These are phyloP conservation scores for Flaveria trinervia DNA, from an alignment of 129 eudicot genomes.

Conservation along the genomic window DNA sequence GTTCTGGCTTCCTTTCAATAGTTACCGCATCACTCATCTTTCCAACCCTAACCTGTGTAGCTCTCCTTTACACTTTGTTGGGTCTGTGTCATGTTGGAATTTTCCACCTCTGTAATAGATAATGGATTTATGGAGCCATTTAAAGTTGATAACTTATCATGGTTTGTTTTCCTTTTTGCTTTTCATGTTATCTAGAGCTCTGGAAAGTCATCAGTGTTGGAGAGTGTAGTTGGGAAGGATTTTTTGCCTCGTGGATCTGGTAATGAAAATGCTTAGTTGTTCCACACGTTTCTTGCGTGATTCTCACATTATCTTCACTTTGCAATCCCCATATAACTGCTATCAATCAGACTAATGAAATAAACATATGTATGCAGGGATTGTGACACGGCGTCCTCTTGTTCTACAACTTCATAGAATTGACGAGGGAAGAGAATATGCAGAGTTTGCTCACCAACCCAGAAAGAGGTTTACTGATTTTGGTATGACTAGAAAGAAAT, in stretches of 20 bases:
- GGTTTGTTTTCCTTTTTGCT: not conserved
- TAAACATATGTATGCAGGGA: conserved; percentile 80
- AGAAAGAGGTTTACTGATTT: conserved; percentile 84
- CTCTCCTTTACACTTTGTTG: not conserved
- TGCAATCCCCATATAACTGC: conserved; percentile 11
- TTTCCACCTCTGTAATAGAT: not conserved
- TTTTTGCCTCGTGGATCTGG: conserved; percentile 99
- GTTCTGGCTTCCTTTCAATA: no score
- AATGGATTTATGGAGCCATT: not conserved
- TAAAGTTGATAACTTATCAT: not conserved
- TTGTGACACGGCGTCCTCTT: conserved; percentile 99
- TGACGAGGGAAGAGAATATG: conserved; percentile 88
- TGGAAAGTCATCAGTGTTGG: conserved; percentile 93
- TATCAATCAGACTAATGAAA: no score
- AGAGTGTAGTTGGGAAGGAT: conserved; percentile 93
- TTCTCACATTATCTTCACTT: conserved; percentile 9
- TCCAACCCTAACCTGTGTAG: not conserved
- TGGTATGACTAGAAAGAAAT: conserved; percentile 49
- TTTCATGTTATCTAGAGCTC: conserved; percentile 58
- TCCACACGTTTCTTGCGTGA: conserved; percentile 11
- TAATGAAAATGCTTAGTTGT: conserved; percentile 22
- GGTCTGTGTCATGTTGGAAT: not conserved
- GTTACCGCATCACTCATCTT: not conserved
- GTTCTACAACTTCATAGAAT: conserved; percentile 88
- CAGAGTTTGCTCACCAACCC: conserved; percentile 91